Evolutionary conservation across 2,329 filamentous ascomycete genomes (phyloP), one percentile per base, ranked within the genome.

Genomic region (Colletotrichum lentis): DNA sequence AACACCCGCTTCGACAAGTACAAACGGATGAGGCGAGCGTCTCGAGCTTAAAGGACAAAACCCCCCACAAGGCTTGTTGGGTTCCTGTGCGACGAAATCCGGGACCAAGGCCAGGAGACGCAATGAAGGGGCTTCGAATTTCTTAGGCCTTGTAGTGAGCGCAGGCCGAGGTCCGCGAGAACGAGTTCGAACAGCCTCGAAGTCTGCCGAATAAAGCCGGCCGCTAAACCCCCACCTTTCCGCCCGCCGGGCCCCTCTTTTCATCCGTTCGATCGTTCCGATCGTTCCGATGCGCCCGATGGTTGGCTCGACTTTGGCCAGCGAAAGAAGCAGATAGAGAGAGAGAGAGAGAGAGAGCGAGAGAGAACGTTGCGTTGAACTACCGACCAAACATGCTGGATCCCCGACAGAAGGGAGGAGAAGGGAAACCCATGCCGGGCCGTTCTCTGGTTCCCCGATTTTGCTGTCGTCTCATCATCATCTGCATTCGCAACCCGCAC

Each of bases 261-360:
- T 12, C 24, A 20, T 54, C 54, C 37, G 24, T 50, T 16, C 47
- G 47, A 27, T 50, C 14, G 43, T 18, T 11, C 61, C 53, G 46
- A 49, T 52, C 46, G 44, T 37, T 22, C 62, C 56, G 49, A 55
- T 60, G 24, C 43, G 55, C 18, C 24, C 59, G 53, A 56, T 56
- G 14, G 35, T 18, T 50, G 35, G 16, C n/a, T 20, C 4, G 56
- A 20, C 20, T 12, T 41, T 18, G 27, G 27, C 5, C 2, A 22
- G 37, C 37, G 37, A 41, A 41, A 41, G 11, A 54, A 39, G 12
- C n/a, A 20, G 11, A 27, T 5, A 16, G 22, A 11, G 14, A 4
- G 7, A 14, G 6, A 18, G 39, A 16, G 22, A 39, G 43, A n/a
- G n/a, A n/a, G n/a, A n/a, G n/a, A n/a, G n/a, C n/a, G n/a, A n/a